Evolutionary conservation across 1,139 yeast genomes (phyloP), one percentile per base, ranked within the genome.

Genomic region (Scheffersomyces parashehatae): DNA sequence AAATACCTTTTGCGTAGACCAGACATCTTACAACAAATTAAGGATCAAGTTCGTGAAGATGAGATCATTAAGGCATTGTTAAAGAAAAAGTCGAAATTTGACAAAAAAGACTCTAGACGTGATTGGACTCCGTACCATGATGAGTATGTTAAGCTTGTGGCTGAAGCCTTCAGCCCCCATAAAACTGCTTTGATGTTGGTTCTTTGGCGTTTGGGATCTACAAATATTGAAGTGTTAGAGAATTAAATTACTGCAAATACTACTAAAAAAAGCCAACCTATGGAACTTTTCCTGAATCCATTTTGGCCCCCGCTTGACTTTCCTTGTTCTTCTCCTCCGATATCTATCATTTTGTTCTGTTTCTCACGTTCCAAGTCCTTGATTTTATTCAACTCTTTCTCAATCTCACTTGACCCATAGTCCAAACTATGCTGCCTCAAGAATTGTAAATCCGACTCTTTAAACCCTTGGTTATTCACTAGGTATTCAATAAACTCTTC

Each of bases 181-280:
- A 68, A 85, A 49, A 76, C 87, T 26, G 77, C 82, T 3, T 77
- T 87, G 43, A 88, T 86, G 86, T 60, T 86, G 60, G 55, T 88
- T 5, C 64, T 88, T 54, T 90, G 97, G 97, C 72, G 89, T 51
- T 58, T 85, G 36, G 70, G 84, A 15, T 64, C 79, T 32, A 81
- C 88, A 3, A 75, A 79, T 49, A 71, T 84, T 29, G 85, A 80
- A 11, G 81, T 80, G 3, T 58, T 62, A 41, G 68, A 65, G 42
- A 60, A 53, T 43, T 20, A 55, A 39, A 29, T 20, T 24, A 26
- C 16, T 13, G 35, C n/a, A 24, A 31, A 13, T 12, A 16, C 32
- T 16, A 34, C 24, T 14, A 31, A 14, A 14, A 31, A 10, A 31
- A 31, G 20, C 20, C 15, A 12, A 3, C 24, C 13, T 8, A 14